Evolutionary conservation across 768 basidiomycete species (phyloP).

Genomic region (Termitomyces sp.): DNA sequence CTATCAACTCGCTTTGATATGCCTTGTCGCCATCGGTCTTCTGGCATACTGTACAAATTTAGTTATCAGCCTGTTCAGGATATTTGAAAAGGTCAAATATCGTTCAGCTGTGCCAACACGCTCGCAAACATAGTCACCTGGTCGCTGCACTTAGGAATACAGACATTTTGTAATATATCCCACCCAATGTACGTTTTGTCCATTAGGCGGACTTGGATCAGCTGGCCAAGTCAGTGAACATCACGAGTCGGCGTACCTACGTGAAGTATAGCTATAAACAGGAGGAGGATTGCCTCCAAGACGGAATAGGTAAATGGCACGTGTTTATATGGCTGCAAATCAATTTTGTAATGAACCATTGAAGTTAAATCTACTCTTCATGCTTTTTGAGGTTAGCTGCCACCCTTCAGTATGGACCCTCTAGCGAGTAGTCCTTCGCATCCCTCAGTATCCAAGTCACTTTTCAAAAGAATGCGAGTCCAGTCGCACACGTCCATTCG

Average conservation of each 20-base stretch:
- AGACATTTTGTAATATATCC: background rate
- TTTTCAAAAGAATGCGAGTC: background rate
- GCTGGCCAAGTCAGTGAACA: background rate
- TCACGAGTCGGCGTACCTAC: background rate
- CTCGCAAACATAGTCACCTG: background rate
- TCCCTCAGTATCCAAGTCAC: background rate
- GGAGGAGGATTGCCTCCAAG: no score
- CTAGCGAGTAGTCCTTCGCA: background rate
- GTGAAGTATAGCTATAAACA: background rate
- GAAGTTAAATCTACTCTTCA: no score
- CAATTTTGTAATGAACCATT: no score
- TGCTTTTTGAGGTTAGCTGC: background rate
- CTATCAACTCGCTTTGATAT: constrained; percentile 71
- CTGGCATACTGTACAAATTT: constrained; percentile 81
- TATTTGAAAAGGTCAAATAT: constrained; percentile 87
- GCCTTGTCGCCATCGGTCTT: constrained; percentile 71
- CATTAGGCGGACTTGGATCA: background rate
- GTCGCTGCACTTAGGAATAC: background rate
- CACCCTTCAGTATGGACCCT: constrained; percentile 1
- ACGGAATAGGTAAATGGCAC: background rate
- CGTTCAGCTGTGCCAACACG: constrained; percentile 33
- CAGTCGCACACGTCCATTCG: constrained; percentile 1
- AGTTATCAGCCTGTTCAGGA: constrained; percentile 78
- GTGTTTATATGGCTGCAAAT: no score
- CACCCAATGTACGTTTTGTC: background rate